Evolutionary conservation across 2,329 filamentous ascomycete genomes (phyloP).

Genomic region (Phialophora tarda): DNA sequence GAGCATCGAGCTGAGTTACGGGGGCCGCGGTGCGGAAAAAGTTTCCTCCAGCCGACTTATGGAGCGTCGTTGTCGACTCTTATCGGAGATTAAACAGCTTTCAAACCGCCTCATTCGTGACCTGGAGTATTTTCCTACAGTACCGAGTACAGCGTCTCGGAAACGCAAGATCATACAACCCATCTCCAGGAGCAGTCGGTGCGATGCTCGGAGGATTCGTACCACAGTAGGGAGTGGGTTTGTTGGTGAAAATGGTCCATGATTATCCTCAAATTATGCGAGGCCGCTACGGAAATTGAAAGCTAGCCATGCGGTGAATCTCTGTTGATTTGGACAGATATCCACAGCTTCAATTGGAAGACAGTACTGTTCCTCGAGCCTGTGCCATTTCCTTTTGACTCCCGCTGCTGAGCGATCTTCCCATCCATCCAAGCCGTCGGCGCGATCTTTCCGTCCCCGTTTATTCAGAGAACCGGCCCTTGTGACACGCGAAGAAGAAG

Average conservation of each 20-base stretch:
- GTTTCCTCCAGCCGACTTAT: slow-evolving; percentile 10
- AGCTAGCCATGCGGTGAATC: background rate
- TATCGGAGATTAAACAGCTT: too few relatives aligned
- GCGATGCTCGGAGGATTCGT: too few relatives aligned
- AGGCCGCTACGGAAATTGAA: slow-evolving; percentile 23
- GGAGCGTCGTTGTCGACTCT: too few relatives aligned
- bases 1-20: background rate
- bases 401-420: background rate
- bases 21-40: slow-evolving; percentile 1
- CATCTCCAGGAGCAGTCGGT: too few relatives aligned
- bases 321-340: background rate
- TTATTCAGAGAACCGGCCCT: background rate
- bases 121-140: too few relatives aligned
- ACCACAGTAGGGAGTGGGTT: too few relatives aligned
- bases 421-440: background rate
- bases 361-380: background rate
- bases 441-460: background rate
- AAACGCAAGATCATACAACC: too few relatives aligned
- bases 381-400: background rate
- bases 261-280: slow-evolving; percentile 45
- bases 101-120: slow-evolving; percentile 41
- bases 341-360: background rate
- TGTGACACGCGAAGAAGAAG: background rate
- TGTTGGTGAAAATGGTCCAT: background rate
- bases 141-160: too few relatives aligned